These are phyloP conservation scores for Boletus fagicola DNA, from an alignment of 768 basidiomycete species.

Conservation along the genomic window DNA sequence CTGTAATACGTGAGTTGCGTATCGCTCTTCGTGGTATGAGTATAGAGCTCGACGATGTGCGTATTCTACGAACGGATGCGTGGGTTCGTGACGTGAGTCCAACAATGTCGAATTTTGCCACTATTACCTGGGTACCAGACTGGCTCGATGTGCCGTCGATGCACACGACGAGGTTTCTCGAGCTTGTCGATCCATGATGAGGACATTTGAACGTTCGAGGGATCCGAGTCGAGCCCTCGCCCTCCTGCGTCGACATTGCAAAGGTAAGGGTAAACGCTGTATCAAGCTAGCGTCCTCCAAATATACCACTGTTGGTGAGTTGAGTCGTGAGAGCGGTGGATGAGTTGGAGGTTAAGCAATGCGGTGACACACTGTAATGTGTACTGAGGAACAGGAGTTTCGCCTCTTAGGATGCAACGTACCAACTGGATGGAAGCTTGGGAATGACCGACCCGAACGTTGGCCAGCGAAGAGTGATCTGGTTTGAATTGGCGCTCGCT, in stretches of 20 bases:
- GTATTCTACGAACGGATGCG: constrained; percentile 33
- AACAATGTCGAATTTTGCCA: too few species aligned
- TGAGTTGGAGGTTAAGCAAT: background rate
- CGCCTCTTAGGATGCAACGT: constrained; percentile 9
- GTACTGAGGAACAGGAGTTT: constrained; percentile 11
- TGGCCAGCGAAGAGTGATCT: background rate
- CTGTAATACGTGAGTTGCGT: constrained; percentile 40
- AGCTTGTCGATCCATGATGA: background rate
- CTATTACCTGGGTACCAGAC: constrained; percentile 33
- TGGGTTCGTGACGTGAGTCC: background rate
- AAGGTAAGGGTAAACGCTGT: background rate
- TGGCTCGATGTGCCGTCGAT: constrained; percentile 43
- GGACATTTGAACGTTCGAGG: constrained; percentile 7
- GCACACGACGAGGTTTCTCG: constrained; percentile 32
- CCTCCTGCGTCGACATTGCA: constrained; percentile 9
- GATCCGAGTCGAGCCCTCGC: background rate
- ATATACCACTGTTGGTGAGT: background rate
- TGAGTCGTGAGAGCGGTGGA: background rate
- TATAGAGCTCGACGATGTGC: constrained; percentile 41
- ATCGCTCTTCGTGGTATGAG: constrained; percentile 32
- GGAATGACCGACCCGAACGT: background rate
- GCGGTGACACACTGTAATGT: background rate
- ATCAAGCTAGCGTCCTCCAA: too few species aligned
- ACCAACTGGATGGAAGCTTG: background rate
- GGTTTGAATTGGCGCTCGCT: too few species aligned